Evolutionary conservation across 345 rosid species (phyloP), one percentile per base, ranked within the genome.

Genomic region (Euphorbia lathyris): DNA sequence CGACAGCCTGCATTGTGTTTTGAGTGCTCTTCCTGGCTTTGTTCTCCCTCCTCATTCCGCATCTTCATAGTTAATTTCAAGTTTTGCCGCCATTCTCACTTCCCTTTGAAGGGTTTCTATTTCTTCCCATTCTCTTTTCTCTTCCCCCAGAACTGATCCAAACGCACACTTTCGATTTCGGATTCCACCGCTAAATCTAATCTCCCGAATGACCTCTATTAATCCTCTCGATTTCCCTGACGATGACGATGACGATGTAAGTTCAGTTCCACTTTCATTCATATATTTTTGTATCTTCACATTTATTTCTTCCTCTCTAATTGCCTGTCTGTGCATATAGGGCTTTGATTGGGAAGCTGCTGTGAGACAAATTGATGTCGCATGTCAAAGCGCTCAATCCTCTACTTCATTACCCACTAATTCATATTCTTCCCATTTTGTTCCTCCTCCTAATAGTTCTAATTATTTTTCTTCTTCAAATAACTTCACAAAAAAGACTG

Each of bases 281-380:
- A 16, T n/a, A n/a, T n/a, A n/a, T 50, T 34, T 25, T 20, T 57
- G 26, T 27, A 3, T 17, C 36, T 20, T n/a, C n/a, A n/a, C n/a
- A n/a, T n/a, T n/a, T n/a, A n/a, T n/a, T n/a, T n/a, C n/a, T n/a
- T 66, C 23, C 2, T 7, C 11, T 8, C 25, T 51, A 47, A 11
- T 3, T 40, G 38, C 27, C 23, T 42, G 17, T 1, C 42, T 36
- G 53, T 38, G 25, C 12, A 3, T 26, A 5, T 43, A 91, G 92
- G 89, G 81, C 50, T 88, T 94, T 65, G 97, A 94, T 78, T 94
- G 97, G 98, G 98, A 94, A 78, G 97, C 96, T 22, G 96, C 98
- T 7, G 95, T 86, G 5, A 83, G 81, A 80, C 91, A 85, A 81
- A 91, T 94, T 69, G 97, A 94, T 36, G 81, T 81, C 72, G 95